Evolutionary conservation across 768 basidiomycete genomes (phyloP).

Genomic region (Serendipita sp.): DNA sequence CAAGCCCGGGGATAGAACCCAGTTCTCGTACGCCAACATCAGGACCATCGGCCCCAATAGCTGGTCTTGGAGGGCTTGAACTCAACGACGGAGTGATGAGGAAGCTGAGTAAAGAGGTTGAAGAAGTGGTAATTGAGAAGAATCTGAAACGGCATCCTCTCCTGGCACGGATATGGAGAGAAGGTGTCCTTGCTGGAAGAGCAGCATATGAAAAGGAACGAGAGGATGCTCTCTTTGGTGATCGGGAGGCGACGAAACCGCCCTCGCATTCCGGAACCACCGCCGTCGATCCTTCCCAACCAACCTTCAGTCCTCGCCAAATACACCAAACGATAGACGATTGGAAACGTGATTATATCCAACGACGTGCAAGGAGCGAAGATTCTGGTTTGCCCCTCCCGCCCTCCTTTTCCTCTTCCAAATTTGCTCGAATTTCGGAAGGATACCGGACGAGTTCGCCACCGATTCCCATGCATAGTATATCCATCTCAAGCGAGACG

Average conservation of each 20-base stretch:
- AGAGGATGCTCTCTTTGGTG: neutral
- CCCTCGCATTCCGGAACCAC: neutral
- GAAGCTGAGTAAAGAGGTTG: neutral
- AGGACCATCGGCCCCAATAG: neutral
- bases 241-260: neutral
- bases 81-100: conserved; percentile 1
- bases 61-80: conserved; percentile 5
- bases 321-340: neutral
- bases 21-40: neutral
- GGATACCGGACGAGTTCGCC: neutral
- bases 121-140: neutral
- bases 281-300: neutral
- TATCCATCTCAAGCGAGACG: neutral
- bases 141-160: neutral
- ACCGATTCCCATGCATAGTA: neutral
- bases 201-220: neutral
- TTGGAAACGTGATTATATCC: neutral
- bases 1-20: no score
- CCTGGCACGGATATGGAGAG: conserved; percentile 2
- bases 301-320: neutral
- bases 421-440: neutral
- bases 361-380: conserved; percentile 1
- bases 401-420: neutral
- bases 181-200: neutral
- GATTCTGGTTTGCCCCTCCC: neutral